Base-by-base conservation (phyloP, 2,329 filamentous ascomycete species). In the Scedosporium apiospermum region DNA sequence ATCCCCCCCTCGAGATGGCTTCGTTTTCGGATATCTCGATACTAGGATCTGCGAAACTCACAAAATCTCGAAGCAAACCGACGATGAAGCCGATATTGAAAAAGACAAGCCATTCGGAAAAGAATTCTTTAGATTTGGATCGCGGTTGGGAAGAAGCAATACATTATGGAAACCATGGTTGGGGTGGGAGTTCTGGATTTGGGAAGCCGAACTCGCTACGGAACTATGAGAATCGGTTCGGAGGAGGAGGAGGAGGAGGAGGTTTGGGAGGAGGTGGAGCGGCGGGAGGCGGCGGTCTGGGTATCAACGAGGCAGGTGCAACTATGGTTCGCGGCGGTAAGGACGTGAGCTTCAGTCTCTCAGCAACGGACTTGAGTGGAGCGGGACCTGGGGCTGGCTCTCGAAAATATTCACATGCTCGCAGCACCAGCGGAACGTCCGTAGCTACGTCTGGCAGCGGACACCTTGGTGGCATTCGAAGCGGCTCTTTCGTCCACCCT, bases 111-210 rank as follows among this genome's bases (percentile, higher is more conserved):
- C 77, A 80, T 58, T 85, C 82, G 66, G 83, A 85, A 66, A 86
- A 85, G 75, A 85, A 79, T 68, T 87, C 85, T 57, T 72, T 87
- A 64, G 85, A 88, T 67, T 71, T 88, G 65, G 82, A 87, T 69
- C 80, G 84, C 55, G 77, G 78, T 21, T 84, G 82, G 78, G 80
- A 83, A 51, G 83, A 86, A 64, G 82, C 84, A 67, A 74, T 72
- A 66, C 73, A 69, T 46, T 69, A 77, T 65, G 73, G 71, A 21
- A 71, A 69, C 51, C 73, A 69, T 57, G 71, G 71, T 57, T 72
- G 68, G 68, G 73, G 72, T 27, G 71, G 70, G 57, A 63, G 63
- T 46, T 69, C 44, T 14, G 26, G 59, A 2, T 16, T 27, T 27
- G 58, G 10, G 38, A 42, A 58, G 12, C 55, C 55, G 26, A 34